phyloP scores from a whole-genome alignment of 78 protist genomes.

The Ministeria vibrans region DNA sequence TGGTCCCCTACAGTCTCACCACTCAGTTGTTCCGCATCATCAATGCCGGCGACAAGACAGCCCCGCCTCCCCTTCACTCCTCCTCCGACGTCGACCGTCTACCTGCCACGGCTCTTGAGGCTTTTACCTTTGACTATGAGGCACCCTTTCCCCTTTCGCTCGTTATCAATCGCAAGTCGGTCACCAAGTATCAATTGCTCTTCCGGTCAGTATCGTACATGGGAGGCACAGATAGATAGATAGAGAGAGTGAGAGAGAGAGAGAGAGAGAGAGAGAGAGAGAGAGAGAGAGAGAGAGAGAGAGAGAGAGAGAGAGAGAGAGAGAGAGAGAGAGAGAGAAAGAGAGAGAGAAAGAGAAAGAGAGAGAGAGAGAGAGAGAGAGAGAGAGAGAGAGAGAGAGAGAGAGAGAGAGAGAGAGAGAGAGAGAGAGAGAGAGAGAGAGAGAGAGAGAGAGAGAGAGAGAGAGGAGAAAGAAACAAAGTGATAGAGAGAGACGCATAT shows the following conservation, averaged over 20 bases:
- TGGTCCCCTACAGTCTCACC: background rate
- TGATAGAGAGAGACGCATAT: background rate
- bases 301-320: too few relatives aligned
- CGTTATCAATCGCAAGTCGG: constrained; percentile 40
- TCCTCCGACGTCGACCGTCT: background rate
- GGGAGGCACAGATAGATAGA: background rate
- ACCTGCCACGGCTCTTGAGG: constrained; percentile 52
- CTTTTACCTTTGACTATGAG: constrained; percentile 56
- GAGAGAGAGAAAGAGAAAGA: too few relatives aligned
- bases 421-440: too few relatives aligned
- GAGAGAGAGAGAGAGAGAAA: too few relatives aligned
- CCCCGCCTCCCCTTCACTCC: background rate
- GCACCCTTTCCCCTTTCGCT: constrained; percentile 77
- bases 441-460: background rate
- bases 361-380: too few relatives aligned
- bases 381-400: too few relatives aligned
- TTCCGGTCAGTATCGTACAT: too few relatives aligned
- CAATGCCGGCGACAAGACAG: background rate
- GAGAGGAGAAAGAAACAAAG: background rate
- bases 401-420: too few relatives aligned
- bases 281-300: too few relatives aligned
- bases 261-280: too few relatives aligned
- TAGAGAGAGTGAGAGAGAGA: background rate
- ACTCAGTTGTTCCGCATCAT: background rate
- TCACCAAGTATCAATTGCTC: constrained; percentile 73